phyloP scores from a whole-genome alignment of 805 yeast genomes.

The Candida incommunis region DNA sequence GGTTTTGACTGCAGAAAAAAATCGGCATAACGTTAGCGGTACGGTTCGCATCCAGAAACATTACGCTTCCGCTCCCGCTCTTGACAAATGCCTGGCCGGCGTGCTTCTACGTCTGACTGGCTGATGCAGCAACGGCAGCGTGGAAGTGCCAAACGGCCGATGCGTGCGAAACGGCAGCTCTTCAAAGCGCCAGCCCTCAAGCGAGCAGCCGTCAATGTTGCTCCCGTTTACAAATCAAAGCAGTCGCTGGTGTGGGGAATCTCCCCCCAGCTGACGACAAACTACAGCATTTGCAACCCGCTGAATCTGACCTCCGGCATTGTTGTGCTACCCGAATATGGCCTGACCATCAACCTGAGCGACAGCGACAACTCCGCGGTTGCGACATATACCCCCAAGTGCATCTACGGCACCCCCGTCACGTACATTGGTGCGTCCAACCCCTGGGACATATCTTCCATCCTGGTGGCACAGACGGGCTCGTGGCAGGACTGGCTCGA shows the following conservation, averaged over 20 bases:
- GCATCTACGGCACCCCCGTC: neutral
- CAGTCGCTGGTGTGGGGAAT: slow-evolving; percentile 1
- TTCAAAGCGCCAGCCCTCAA: too few relatives aligned
- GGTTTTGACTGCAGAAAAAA: too few relatives aligned
- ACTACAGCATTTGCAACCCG: neutral
- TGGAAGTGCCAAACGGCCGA: too few relatives aligned
- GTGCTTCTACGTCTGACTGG: too few relatives aligned
- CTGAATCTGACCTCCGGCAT: neutral
- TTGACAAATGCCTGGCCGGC: too few relatives aligned
- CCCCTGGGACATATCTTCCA: slow-evolving; percentile 2
- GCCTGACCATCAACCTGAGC: neutral
- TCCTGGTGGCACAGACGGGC: slow-evolving; percentile 6
- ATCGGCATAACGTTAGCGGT: too few relatives aligned
- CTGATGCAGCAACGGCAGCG: too few relatives aligned
- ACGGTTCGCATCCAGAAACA: too few relatives aligned
- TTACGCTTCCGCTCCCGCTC: too few relatives aligned
- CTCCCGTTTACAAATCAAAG: too few relatives aligned
- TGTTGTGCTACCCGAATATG: neutral
- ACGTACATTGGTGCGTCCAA: neutral
- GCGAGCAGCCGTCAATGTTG: too few relatives aligned
- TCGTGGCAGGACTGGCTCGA: slow-evolving; percentile 2
- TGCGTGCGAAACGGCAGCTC: too few relatives aligned
- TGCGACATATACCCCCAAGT: neutral
- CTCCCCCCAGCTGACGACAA: neutral
- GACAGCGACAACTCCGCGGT: neutral